These are phyloP conservation scores for Penicillium coprophilum DNA, from an alignment of 495 filamentous ascomycete genomes.

Conservation along the genomic window DNA sequence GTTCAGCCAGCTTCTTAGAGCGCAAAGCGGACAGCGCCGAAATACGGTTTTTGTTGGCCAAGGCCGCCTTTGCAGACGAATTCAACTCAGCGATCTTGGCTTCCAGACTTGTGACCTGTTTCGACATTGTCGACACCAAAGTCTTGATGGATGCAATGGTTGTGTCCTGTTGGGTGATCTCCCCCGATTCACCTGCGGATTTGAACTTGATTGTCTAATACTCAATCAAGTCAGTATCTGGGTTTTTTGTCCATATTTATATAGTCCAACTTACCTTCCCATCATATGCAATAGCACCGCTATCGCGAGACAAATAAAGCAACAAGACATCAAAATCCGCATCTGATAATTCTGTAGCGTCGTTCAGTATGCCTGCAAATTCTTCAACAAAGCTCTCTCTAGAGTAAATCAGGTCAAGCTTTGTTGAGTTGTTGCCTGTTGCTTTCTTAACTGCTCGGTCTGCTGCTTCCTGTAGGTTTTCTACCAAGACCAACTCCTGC, in stretches of 20 bases:
- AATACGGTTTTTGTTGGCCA: constrained; percentile 67
- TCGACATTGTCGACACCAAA: constrained; percentile 59
- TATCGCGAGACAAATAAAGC: constrained; percentile 71
- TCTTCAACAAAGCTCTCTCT: constrained; percentile 60
- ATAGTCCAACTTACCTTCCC: constrained; percentile 49
- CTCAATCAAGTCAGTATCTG: constrained; percentile 24
- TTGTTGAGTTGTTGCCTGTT: constrained; percentile 36
- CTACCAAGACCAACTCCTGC: constrained; percentile 51
- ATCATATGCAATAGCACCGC: constrained; percentile 61
- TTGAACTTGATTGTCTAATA: constrained; percentile 73
- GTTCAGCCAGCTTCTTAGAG: constrained; percentile 76
- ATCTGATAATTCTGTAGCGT: constrained; percentile 56
- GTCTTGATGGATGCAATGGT: constrained; percentile 77
- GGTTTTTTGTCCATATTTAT: constrained; percentile 6
- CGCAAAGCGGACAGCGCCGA: constrained; percentile 75
- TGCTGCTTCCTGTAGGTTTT: constrained; percentile 53
- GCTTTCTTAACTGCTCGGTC: constrained; percentile 46
- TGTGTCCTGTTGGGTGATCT: constrained; percentile 71
- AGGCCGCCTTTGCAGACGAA: constrained; percentile 61
- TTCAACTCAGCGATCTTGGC: constrained; percentile 50
- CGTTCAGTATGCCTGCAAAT: constrained; percentile 54
- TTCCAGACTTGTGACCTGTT: constrained; percentile 62
- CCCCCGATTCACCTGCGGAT: constrained; percentile 41
- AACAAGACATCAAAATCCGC: constrained; percentile 68
- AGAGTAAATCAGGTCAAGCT: constrained; percentile 66